Conservation (phyloP, 805 yeast genomes). For the Komagataella pseudopastoris region DNA sequence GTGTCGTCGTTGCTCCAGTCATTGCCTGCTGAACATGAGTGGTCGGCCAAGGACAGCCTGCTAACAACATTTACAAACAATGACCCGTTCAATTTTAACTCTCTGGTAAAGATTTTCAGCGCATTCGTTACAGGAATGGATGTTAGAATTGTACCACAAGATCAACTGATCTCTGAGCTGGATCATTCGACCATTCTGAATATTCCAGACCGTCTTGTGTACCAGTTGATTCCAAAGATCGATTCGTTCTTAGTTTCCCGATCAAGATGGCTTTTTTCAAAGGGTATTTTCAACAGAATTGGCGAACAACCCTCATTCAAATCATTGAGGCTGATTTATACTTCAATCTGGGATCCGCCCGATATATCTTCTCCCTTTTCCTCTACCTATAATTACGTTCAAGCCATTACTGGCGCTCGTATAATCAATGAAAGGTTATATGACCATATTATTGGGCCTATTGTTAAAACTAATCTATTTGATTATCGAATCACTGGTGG, state of each 20-base stretch:
- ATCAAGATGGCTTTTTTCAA: constrained; percentile 28
- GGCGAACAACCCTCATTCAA: constrained; percentile 14
- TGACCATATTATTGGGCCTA: constrained; percentile 39
- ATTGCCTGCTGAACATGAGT: constrained; percentile 12
- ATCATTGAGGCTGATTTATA: constrained; percentile 26
- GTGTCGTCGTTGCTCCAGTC: constrained; percentile 21
- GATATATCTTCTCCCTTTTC: constrained; percentile 8
- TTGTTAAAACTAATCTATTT: constrained; percentile 42
- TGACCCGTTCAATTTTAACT: neutral
- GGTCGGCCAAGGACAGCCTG: constrained; percentile 14
- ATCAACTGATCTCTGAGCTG: constrained; percentile 7
- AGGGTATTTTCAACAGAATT: constrained; percentile 30
- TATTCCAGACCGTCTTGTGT: constrained; percentile 13
- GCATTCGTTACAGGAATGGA: constrained; percentile 22
- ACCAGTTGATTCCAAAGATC: constrained; percentile 2
- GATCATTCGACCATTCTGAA: constrained; percentile 20
- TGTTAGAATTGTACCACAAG: constrained; percentile 9
- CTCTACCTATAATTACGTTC: constrained; percentile 18
- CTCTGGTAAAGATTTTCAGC: constrained; percentile 23
- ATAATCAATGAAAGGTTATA: constrained; percentile 35
- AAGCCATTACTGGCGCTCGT: constrained; percentile 34
- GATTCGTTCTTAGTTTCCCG: constrained; percentile 15
- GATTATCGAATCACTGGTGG: constrained; percentile 42
- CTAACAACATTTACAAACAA: constrained; percentile 6
- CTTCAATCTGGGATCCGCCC: constrained; percentile 16